Evolutionary conservation across 2,329 filamentous ascomycete genomes (phyloP), one percentile per base, ranked within the genome.

Genomic region (Aureobasidium mangrovei): DNA sequence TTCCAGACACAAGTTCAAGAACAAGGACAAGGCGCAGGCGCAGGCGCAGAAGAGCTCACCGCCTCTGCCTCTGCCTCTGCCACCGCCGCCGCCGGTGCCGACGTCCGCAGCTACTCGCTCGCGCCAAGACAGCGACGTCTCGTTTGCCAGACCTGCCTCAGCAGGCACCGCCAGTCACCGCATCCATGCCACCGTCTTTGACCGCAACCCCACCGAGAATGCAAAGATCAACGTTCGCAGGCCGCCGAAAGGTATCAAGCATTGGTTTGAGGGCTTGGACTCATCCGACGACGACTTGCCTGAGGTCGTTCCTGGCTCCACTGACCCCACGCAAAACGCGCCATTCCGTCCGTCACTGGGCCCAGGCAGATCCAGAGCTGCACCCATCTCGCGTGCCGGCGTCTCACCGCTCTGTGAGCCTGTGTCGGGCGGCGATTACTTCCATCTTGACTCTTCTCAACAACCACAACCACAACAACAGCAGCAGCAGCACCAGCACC

Each of bases 191-290:
- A 62, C 64, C 39, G 56, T 61, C 6, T 64, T 65, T 55, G 65
- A 65, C 53, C 65, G 66, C 29, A 71, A 73, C 45, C 63, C 67
- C 36, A 73, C 69, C 59, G 73, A 75, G 57, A 72, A 67, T 59
- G 67, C 72, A 53, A 77, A 77, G 62, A 67, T 72, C 28, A 69
- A 76, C 54, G 69, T 76, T 18, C 66, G 72, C 35, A 65, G 73
- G 33, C 74, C 74, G 12, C 74, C 74, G 4, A 73, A 70, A 46
- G 74, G 74, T 6, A 73, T 75, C 29, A 66, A 75, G 56, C 72
- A 77, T 57, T 77, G 74, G 74, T 77, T 77, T 55, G 74, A 77
- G 54, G 74, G 69, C 3, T 63, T 74, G 8, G 68, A 66, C 36
- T 60, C 70, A 3, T 59, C 57, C 47, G 54, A 54, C 40, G 57